Percentiles rank a stretch among this genome's conserved stretches.
phyloP scores from a whole-genome alignment of 768 basidiomycete species.

The Artomyces pyxidatus region DNA sequence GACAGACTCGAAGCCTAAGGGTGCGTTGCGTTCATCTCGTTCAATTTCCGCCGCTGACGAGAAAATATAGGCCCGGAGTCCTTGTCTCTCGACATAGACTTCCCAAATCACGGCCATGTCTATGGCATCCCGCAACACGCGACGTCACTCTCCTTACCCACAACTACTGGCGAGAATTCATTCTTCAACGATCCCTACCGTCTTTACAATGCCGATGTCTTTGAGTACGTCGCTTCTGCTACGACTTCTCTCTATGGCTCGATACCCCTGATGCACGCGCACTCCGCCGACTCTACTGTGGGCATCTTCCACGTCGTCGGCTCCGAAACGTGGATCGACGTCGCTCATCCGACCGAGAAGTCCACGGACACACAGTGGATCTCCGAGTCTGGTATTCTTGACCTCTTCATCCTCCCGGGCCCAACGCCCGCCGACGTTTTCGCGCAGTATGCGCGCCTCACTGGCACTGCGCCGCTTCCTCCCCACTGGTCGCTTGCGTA shows the following conservation, averaged over 20 bases:
- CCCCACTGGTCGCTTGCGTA: conserved; percentile 89
- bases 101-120: conserved; percentile 85
- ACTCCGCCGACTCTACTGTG: conserved; percentile 79
- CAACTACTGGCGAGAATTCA: conserved; percentile 73
- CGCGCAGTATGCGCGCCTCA: conserved; percentile 75
- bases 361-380: conserved; percentile 94
- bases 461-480: conserved; percentile 83
- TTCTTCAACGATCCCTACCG: conserved; percentile 88
- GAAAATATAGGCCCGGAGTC: conserved; percentile 79
- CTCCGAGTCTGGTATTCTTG: conserved; percentile 93
- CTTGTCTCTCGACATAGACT: conserved; percentile 84
- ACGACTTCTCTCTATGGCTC: conserved; percentile 83
- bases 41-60: neutral
- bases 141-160: conserved; percentile 79
- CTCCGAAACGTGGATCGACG: conserved; percentile 94
- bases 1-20: conserved; percentile 94
- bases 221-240: conserved; percentile 84
- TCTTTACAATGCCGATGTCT: conserved; percentile 92
- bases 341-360: conserved; percentile 56
- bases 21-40: conserved; percentile 31
- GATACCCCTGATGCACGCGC: conserved; percentile 91
- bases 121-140: conserved; percentile 98
- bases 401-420: conserved; percentile 89
- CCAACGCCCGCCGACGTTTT: conserved; percentile 80
- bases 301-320: conserved; percentile 82